phyloP scores from a whole-genome alignment of 2,329 filamentous ascomycete genomes.

The Alternaria ethzedia region DNA sequence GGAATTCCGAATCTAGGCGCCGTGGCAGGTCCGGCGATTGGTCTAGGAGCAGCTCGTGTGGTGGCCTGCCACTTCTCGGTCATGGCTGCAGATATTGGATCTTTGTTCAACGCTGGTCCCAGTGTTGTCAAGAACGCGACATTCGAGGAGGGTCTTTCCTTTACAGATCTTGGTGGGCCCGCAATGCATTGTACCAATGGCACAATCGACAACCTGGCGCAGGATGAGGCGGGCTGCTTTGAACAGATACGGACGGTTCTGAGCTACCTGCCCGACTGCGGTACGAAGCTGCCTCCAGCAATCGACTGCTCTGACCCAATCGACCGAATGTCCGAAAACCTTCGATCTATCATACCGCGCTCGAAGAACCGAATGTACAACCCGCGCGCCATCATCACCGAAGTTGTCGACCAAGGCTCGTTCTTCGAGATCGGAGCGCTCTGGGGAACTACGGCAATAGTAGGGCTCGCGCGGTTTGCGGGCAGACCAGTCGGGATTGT shows the following conservation, averaged over 20 bases:
- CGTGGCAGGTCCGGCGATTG: constrained; percentile 63
- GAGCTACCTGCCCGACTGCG: constrained; percentile 64
- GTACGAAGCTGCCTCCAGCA: constrained; percentile 61
- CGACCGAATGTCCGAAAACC: constrained; percentile 55
- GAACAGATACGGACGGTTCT: constrained; percentile 65
- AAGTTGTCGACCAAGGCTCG: constrained; percentile 61
- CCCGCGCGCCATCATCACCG: constrained; percentile 62
- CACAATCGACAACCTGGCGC: constrained; percentile 69
- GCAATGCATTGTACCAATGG: constrained; percentile 69
- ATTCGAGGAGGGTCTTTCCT: constrained; percentile 67
- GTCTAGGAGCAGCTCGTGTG: constrained; percentile 66
- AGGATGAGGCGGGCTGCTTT: constrained; percentile 66
- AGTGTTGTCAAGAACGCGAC: constrained; percentile 68
- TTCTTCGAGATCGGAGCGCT: constrained; percentile 70
- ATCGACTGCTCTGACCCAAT: constrained; percentile 57
- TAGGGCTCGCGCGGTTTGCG: constrained; percentile 64
- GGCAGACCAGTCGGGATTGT: constrained; percentile 66
- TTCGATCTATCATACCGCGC: constrained; percentile 65
- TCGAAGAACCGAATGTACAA: constrained; percentile 67
- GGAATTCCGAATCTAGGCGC: constrained; percentile 71
- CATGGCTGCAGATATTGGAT: constrained; percentile 68
- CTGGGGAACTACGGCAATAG: constrained; percentile 68
- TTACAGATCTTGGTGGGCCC: constrained; percentile 66
- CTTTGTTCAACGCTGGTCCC: constrained; percentile 69
- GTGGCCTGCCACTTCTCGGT: constrained; percentile 69